Conservation (phyloP, 768 basidiomycete genomes). For the Suillus sp. region DNA sequence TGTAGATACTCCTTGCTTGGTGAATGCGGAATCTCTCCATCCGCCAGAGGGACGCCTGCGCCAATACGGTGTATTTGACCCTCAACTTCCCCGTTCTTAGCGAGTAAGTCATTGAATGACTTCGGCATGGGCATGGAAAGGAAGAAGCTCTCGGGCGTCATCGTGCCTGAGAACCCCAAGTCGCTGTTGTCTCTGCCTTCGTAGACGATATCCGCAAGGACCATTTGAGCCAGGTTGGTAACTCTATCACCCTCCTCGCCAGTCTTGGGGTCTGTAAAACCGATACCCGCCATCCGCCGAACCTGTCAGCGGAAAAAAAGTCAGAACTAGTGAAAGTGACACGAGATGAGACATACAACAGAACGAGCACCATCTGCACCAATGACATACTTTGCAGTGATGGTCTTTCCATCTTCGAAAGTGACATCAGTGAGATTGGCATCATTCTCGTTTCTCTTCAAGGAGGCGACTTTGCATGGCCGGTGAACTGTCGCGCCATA, state of each 20-base stretch:
- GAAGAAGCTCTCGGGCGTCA: conserved; percentile 36
- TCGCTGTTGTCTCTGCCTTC: conserved; percentile 5
- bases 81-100: conserved; percentile 1
- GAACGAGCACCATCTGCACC: conserved; percentile 56
- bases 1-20: conserved; percentile 48
- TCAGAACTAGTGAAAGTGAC: not conserved
- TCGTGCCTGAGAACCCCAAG: conserved; percentile 21
- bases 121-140: conserved; percentile 40
- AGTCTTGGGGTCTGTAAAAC: conserved; percentile 46
- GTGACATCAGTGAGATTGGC: conserved; percentile 38
- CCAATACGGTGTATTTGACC: conserved; percentile 41
- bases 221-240: conserved; percentile 40
- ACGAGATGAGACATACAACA: conserved; percentile 32
- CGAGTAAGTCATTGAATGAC: conserved; percentile 25
- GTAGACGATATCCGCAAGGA: conserved; percentile 50
- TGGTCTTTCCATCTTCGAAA: conserved; percentile 48
- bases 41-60: conserved; percentile 38
- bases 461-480: conserved; percentile 42
- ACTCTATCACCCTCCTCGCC: conserved; percentile 21
- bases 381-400: conserved; percentile 48
- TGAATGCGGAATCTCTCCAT: conserved; percentile 38
- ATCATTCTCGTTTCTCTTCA: conserved; percentile 35
- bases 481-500: conserved; percentile 38
- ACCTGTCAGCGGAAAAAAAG: conserved; percentile 34
- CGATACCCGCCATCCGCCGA: conserved; percentile 42